Conservation (phyloP, 257 asterid species). For the Nicotiana knightiana region DNA sequence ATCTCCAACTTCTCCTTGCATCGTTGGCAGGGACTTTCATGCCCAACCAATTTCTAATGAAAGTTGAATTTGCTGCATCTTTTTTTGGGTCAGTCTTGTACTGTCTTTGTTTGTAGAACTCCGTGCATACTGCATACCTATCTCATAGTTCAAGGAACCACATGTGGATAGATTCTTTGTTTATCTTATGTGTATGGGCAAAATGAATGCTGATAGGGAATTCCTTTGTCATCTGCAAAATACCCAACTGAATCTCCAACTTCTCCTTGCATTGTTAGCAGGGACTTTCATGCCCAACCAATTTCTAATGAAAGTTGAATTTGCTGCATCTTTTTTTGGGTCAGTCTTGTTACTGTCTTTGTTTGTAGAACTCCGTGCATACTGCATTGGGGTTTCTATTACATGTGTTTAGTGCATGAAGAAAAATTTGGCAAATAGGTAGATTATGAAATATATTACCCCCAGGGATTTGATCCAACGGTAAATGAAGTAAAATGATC, state of each 20-base stretch:
- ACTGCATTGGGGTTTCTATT: neutral
- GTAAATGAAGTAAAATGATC: neutral
- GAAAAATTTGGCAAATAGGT: neutral
- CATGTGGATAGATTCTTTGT: neutral
- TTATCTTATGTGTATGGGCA: neutral
- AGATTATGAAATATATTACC: neutral
- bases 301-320: neutral
- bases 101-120: neutral
- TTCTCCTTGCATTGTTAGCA: neutral
- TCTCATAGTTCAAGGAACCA: neutral
- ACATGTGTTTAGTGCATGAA: neutral
- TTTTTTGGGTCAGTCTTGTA: neutral
- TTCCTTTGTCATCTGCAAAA: neutral
- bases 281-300: neutral
- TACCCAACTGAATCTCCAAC: neutral
- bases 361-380: neutral
- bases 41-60: neutral
- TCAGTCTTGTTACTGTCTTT: neutral
- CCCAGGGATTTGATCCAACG: neutral
- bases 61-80: neutral
- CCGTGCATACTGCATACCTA: neutral
- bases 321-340: neutral
- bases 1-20: constrained; percentile 3
- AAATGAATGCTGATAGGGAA: neutral
- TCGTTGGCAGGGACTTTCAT: neutral